A percentile compares a stretch with the other conserved stretches of the same genome.
phyloP scores from a whole-genome alignment of 2,329 filamentous ascomycete genomes.

The Aspergillus neoniger region DNA sequence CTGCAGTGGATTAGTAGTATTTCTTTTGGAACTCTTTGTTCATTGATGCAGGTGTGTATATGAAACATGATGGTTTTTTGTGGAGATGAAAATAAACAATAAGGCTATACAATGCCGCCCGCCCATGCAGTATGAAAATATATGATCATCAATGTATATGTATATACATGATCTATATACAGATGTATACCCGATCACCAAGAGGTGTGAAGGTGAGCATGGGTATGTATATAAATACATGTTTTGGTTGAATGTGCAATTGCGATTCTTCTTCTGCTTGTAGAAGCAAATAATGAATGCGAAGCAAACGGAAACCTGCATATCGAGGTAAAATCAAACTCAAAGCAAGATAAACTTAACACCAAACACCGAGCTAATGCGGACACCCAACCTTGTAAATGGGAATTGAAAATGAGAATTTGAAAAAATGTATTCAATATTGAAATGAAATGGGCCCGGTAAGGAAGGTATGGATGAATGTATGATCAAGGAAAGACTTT shows the following conservation, averaged over 20 bases:
- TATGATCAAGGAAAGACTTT: conserved; percentile 6
- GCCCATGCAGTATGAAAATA: no score
- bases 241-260: background rate
- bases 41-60: no score
- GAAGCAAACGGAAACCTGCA: no score
- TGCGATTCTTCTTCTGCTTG: no score
- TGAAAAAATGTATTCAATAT: background rate
- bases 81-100: no score
- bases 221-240: background rate
- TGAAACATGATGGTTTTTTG: no score
- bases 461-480: conserved; percentile 3
- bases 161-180: background rate
- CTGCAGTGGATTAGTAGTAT: no score
- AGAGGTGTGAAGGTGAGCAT: background rate
- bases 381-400: conserved; percentile 1
- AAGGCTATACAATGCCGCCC: no score
- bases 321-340: background rate
- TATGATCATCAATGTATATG: background rate
- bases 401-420: background rate
- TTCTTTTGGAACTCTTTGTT: no score
- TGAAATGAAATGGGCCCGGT: background rate
- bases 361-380: conserved; percentile 13
- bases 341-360: background rate
- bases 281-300: no score
- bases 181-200: background rate